A percentile compares a stretch with the other conserved stretches of the same genome.
phyloP scores from a whole-genome alignment of 106 monocot genomes.

The Dioscorea alata region DNA sequence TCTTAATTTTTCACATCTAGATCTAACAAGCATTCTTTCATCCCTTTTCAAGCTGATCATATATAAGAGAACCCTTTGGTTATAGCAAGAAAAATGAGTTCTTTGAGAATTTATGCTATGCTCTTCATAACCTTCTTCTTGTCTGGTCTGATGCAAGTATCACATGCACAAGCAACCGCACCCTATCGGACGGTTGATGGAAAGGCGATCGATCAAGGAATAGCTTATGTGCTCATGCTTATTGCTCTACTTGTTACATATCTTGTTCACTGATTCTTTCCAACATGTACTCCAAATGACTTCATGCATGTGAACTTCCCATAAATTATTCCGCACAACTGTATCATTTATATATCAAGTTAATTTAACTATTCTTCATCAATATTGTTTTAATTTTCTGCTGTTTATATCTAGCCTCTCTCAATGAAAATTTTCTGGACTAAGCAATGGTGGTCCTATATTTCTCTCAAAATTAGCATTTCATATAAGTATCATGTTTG shows the following conservation, averaged over 20 bases:
- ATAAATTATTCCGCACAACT: no score
- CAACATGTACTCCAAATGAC: no score
- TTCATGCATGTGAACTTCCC: no score
- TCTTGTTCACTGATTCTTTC: background rate
- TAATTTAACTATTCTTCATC: no score
- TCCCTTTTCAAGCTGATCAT: background rate
- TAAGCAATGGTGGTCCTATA: no score
- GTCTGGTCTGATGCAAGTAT: background rate
- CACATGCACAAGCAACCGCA: background rate
- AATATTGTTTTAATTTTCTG: no score
- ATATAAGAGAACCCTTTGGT: background rate
- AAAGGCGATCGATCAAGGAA: constrained; percentile 4
- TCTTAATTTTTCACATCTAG: background rate
- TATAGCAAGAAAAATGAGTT: background rate
- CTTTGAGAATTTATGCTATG: background rate
- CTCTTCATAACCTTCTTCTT: constrained; percentile 1
- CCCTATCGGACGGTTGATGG: background rate
- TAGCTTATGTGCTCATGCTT: constrained; percentile 4
- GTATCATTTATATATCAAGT: no score
- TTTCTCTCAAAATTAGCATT: no score
- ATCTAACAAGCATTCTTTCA: no score
- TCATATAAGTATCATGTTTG: no score
- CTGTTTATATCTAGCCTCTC: no score
- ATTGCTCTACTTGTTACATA: background rate
- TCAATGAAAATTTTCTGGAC: no score